Base-by-base conservation (phyloP, 2,329 filamentous ascomycete genomes). In the Xylariaceae sp. region DNA sequence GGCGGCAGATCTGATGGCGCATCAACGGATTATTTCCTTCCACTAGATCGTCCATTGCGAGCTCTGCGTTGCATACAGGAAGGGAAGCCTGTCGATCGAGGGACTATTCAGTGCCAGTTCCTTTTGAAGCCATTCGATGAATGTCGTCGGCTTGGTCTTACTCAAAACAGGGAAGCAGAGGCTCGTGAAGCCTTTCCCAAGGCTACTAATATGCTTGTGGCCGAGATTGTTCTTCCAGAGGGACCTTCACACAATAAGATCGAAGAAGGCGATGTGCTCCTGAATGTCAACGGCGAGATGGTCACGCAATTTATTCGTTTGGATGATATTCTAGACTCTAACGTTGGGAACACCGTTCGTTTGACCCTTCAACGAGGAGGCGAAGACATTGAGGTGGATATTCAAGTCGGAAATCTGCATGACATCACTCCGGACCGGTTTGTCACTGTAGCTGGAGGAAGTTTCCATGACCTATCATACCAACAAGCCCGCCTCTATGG, bases 41-140 rank as follows among this genome's bases (percentile, higher is more conserved):
- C 94, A 1, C 80, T 99, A 11, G 93, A 99, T 70, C 87, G 94
- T 51, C 94, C 95, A 0, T 75, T 93, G 33, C 86, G 94, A 59
- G 94, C 94, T 1, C 79, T 99, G 49, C 83, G 91, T 68, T 95
- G 92, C 67, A 87, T 99, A 50, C 91, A 89, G 69, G 80, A 87
- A 60, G 86, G 84, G 27, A 82, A 86, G 63, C 82, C 82, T 2
- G 87, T 99, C 46, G 85, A 87, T n/a, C 83, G 94, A 64, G 94
- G 94, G 41, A 96, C 94, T n/a, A 96, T 99, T 43, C 94, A 99
- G 73, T 96, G 91, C 58, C 94, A 99, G 71, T 99, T 95, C 82
- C 82, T 97, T 47, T 82, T 99, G 58, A 97, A 97, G 73, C 91
- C 94, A 0, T 99, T 99, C 65, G 95, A 99, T 64, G 95, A 99